These are phyloP conservation scores for Rhodotorula mucilaginosa DNA, from an alignment of 1,284 basidiomycete species.

Conservation along the genomic window DNA sequence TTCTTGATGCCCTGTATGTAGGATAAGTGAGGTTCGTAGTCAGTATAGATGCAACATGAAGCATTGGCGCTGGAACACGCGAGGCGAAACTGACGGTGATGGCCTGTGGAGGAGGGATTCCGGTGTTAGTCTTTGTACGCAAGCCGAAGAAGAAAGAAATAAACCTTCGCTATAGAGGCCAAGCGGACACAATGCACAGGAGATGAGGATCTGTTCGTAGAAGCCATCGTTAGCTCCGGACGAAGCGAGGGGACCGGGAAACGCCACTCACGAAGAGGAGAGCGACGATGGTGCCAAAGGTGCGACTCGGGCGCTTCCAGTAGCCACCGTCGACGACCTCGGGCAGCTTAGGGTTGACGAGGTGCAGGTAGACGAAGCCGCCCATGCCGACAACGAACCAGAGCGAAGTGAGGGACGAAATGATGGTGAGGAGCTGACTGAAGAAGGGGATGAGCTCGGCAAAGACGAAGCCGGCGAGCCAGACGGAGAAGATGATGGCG, in stretches of 20 bases:
- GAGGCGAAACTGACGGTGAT: too few species aligned
- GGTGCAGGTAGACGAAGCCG: constrained; percentile 6
- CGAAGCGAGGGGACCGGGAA: background rate
- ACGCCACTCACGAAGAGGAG: background rate
- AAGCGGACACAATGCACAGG: background rate
- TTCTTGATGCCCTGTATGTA: constrained; percentile 4
- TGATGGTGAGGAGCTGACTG: constrained; percentile 19
- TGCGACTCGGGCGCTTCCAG: background rate
- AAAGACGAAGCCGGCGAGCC: constrained; percentile 7
- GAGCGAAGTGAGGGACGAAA: constrained; percentile 8
- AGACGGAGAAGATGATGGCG: constrained; percentile 7
- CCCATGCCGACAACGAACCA: constrained; percentile 19
- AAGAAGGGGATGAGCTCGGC: constrained; percentile 24
- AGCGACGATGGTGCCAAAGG: background rate
- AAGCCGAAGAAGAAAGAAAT: too few species aligned
- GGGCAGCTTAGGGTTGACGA: background rate
- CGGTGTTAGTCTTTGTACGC: too few species aligned
- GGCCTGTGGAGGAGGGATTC: too few species aligned
- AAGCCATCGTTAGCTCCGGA: background rate
- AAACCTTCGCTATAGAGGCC: too few species aligned
- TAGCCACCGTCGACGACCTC: background rate
- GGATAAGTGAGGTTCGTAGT: too few species aligned
- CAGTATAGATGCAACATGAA: too few species aligned
- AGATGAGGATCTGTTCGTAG: constrained; percentile 6
- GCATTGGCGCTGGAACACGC: too few species aligned